phyloP scores from a whole-genome alignment of 2,329 filamentous ascomycete species.

The Penicillium crustosum region DNA sequence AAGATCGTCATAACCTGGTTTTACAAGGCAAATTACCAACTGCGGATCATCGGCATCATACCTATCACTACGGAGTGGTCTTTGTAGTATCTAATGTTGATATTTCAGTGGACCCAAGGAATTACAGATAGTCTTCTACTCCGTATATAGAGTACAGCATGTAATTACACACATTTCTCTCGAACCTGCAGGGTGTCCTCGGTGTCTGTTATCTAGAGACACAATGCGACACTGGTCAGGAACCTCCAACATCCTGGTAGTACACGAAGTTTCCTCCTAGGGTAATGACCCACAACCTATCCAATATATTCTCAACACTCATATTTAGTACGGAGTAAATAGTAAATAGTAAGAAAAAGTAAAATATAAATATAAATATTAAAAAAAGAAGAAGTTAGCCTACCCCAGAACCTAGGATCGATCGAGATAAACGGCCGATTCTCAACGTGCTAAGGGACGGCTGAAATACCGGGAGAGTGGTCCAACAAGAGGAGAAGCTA shows the following conservation, averaged over 20 bases:
- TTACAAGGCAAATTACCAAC: slow-evolving; percentile 26
- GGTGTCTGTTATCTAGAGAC: neutral
- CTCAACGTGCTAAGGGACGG: slow-evolving; percentile 7
- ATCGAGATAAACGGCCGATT: slow-evolving; percentile 9
- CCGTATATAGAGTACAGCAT: neutral
- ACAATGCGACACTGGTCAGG: slow-evolving; percentile 15
- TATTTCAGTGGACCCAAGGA: neutral
- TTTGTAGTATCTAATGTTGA: neutral
- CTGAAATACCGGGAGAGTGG: neutral
- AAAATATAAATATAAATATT: no score
- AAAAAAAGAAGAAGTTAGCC: neutral
- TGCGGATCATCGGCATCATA: slow-evolving; percentile 25
- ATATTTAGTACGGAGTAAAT: neutral
- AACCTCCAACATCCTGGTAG: slow-evolving; percentile 1
- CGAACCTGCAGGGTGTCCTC: neutral
- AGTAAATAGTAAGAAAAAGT: neutral
- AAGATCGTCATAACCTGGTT: slow-evolving; percentile 21
- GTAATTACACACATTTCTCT: neutral
- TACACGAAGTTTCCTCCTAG: neutral
- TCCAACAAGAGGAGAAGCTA: neutral
- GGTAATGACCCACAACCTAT: neutral
- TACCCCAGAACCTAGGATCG: slow-evolving; percentile 2
- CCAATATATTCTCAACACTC: neutral
- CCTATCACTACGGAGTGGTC: slow-evolving; percentile 16
- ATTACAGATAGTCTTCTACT: neutral